A percentile compares a stretch with the other conserved stretches of the same genome.
Evolutionary conservation across 106 monocot species (phyloP).

Genomic region (Allium cepa): DNA sequence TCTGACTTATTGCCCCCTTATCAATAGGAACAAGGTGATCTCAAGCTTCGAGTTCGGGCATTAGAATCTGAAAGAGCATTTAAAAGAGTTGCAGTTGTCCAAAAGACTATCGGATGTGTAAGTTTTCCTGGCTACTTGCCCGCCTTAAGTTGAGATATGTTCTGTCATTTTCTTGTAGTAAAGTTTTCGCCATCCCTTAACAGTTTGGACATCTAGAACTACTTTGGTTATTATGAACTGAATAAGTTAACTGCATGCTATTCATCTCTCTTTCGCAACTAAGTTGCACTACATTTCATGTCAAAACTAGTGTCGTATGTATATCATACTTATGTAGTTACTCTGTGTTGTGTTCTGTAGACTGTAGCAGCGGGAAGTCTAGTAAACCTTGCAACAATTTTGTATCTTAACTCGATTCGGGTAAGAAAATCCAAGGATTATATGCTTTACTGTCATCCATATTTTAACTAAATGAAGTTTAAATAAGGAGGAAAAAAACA

Average conservation of each 20-base stretch:
- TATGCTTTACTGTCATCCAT: background rate
- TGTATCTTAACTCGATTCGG: conserved; percentile 73
- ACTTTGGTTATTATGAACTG: too few species aligned
- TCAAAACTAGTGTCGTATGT: too few species aligned
- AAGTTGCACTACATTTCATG: too few species aligned
- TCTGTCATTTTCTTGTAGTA: background rate
- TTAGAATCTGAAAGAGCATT: conserved; percentile 96
- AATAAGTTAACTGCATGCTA: too few species aligned
- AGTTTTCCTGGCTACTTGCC: conserved; percentile 14
- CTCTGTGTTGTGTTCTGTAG: conserved; percentile 27
- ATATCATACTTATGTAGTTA: background rate
- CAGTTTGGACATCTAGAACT: background rate
- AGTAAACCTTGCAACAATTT: conserved; percentile 84
- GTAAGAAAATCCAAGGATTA: conserved; percentile 30
- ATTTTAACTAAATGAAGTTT: background rate
- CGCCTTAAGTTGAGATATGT: too few species aligned
- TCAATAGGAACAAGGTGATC: conserved; percentile 94
- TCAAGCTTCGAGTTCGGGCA: conserved; percentile 88
- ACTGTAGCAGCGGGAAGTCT: conserved; percentile 81
- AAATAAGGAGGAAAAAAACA: background rate
- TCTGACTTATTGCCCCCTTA: background rate
- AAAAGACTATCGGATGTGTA: conserved; percentile 86
- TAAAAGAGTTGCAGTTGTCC: conserved; percentile 79
- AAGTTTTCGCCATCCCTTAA: background rate
- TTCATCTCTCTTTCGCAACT: too few species aligned